Conservation (phyloP, 202 grass and related monocot species). For the Dendrocalamus latiflorus region DNA sequence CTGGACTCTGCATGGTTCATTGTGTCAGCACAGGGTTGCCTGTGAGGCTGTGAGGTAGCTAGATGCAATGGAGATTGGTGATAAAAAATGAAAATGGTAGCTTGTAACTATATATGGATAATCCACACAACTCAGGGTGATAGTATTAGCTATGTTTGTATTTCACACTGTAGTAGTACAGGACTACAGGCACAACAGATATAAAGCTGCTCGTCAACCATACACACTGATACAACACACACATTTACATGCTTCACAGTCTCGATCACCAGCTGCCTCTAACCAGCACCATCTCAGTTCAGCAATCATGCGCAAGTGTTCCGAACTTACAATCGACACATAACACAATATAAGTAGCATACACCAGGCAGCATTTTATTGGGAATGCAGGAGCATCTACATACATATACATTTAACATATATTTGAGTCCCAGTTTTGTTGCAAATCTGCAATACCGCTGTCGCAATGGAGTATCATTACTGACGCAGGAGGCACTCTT, state of each 20-base stretch:
- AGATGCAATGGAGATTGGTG: neutral
- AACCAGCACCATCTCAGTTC: neutral
- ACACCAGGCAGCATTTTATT: constrained; percentile 28
- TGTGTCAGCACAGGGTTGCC: neutral
- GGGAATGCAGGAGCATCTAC: neutral
- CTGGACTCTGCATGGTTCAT: neutral
- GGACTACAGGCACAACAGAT: neutral
- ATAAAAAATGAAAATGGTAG: neutral
- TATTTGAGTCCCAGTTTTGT: neutral
- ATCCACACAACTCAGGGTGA: neutral
- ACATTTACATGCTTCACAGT: constrained; percentile 4
- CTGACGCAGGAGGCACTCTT: neutral
- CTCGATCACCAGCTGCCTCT: constrained; percentile 13
- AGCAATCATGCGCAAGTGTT: neutral
- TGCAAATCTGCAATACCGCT: neutral
- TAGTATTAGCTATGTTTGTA: neutral
- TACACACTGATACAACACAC: neutral
- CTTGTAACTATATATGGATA: neutral
- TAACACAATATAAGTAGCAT: neutral
- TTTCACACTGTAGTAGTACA: neutral
- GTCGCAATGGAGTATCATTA: neutral
- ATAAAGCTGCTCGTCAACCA: neutral
- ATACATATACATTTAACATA: neutral
- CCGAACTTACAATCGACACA: neutral
- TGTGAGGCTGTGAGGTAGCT: neutral